These are phyloP conservation scores for Sisymbrium irio DNA, from an alignment of 345 rosid species.

Conservation along the genomic window DNA sequence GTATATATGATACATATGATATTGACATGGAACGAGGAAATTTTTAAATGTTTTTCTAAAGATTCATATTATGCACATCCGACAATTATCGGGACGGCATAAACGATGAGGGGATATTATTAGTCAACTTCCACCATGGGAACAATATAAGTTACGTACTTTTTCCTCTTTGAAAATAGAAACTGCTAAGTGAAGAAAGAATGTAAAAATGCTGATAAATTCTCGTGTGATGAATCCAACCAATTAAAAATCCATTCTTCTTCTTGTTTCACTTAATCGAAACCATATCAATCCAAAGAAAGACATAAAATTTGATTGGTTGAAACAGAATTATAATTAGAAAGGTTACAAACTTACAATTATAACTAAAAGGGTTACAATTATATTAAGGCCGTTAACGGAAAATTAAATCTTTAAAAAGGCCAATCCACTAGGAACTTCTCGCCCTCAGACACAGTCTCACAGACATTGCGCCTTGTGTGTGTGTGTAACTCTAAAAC, in stretches of 20 bases:
- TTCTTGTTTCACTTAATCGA: not conserved
- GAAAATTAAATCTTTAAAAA: not conserved
- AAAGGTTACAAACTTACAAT: not conserved
- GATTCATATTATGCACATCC: not conserved
- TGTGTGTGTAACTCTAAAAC: not conserved
- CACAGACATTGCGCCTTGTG: not conserved
- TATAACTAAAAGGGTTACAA: not conserved
- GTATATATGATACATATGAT: constrained; percentile 3
- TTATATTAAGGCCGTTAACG: not conserved
- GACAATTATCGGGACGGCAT: not conserved
- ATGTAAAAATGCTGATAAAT: not conserved
- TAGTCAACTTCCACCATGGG: not conserved
- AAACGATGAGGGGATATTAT: no score
- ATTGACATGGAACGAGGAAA: not conserved
- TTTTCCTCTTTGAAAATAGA: not conserved
- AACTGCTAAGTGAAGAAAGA: not conserved
- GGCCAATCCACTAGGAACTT: not conserved
- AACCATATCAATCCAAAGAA: not conserved
- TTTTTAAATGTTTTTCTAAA: not conserved
- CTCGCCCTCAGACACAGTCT: not conserved
- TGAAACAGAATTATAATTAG: not conserved
- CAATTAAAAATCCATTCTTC: not conserved
- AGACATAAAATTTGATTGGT: not conserved
- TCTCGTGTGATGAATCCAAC: not conserved
- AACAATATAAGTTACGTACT: not conserved